Evolutionary conservation across 2,329 filamentous ascomycete genomes (phyloP).

Genomic region (Scedosporium apiospermum): DNA sequence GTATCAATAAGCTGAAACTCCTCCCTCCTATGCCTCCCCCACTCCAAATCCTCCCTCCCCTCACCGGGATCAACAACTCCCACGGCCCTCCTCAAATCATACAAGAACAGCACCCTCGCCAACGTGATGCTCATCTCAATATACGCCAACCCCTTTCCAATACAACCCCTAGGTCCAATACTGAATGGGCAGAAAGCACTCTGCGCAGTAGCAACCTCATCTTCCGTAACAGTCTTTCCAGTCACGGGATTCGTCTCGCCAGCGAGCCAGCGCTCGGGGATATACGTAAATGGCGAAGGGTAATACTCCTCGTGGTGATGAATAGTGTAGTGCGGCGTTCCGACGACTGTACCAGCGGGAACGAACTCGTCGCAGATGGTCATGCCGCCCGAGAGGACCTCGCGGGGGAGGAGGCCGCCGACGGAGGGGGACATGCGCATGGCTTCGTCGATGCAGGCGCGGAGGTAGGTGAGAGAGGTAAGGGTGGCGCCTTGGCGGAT

Average conservation of each 20-base stretch:
- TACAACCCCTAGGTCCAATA: constrained; percentile 60
- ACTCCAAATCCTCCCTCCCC: constrained; percentile 37
- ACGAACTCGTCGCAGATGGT: constrained; percentile 42
- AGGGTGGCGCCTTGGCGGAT: constrained; percentile 43
- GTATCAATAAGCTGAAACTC: constrained; percentile 66
- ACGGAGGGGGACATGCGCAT: constrained; percentile 55
- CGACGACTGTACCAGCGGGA: constrained; percentile 53
- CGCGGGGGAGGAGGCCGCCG: constrained; percentile 49
- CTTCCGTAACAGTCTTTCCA: constrained; percentile 32
- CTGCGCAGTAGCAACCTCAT: constrained; percentile 46
- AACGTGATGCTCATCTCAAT: constrained; percentile 56
- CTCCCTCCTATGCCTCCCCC: constrained; percentile 41
- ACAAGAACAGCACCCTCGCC: constrained; percentile 50
- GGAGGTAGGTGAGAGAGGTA: constrained; percentile 45
- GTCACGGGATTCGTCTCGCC: constrained; percentile 29
- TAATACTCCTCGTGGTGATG: constrained; percentile 59
- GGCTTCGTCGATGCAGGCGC: constrained; percentile 55
- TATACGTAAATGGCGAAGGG: constrained; percentile 46
- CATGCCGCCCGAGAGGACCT: constrained; percentile 46
- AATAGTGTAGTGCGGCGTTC: constrained; percentile 57
- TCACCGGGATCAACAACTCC: constrained; percentile 42
- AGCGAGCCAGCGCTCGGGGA: constrained; percentile 57
- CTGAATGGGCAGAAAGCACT: constrained; percentile 68
- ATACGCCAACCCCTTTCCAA: constrained; percentile 61
- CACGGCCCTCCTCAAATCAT: constrained; percentile 45